Evolutionary conservation across 2,329 filamentous ascomycete species (phyloP).

Genomic region (Fusarium phyllophilum): DNA sequence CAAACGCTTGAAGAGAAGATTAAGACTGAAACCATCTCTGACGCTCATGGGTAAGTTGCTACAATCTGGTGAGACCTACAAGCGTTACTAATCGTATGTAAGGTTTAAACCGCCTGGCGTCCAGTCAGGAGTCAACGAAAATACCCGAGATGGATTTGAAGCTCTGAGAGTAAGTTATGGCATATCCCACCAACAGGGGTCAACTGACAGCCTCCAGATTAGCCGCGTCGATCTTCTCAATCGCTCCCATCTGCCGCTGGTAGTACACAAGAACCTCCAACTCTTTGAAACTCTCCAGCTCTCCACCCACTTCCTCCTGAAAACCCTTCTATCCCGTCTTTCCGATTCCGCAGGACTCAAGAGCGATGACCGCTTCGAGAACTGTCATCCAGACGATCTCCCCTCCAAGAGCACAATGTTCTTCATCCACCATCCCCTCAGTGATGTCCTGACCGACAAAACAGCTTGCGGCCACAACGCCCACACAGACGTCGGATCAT

Average conservation of each 20-base stretch:
- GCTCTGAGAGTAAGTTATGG: neutral
- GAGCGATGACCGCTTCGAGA: neutral
- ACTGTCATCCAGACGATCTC: neutral
- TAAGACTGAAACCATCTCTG: neutral
- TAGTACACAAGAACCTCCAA: neutral
- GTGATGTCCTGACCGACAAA: neutral
- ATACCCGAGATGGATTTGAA: neutral
- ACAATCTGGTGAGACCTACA: accelerated
- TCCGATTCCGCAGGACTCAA: neutral
- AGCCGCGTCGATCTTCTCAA: neutral
- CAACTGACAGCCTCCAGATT: neutral
- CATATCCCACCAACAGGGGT: no score
- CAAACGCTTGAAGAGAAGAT: neutral
- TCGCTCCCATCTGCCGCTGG: neutral
- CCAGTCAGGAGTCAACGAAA: neutral
- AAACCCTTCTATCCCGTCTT: neutral
- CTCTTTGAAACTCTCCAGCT: neutral
- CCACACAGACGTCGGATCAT: neutral
- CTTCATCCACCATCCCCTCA: neutral
- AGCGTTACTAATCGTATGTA: accelerated
- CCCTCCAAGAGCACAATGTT: neutral
- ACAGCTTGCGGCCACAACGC: neutral
- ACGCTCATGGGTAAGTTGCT: neutral
- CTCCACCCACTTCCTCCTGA: neutral
- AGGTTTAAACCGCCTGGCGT: neutral